phyloP scores from a whole-genome alignment of 176 grass and related monocot species.

The maize (Zea mays) region Zm-B73-REFERENCE-NAM-5.0 NC_050096.1:52988501-52989000 shows the following conservation, averaged over 20 bases:
- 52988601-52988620: slow-evolving; percentile 1
- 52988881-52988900: slow-evolving; percentile 44
- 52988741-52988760: slow-evolving; percentile 7
- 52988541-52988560: not conserved
- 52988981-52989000: slow-evolving; percentile 94
- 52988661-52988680: not conserved
- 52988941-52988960: slow-evolving; percentile 60
- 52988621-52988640: not conserved
- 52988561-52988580: slow-evolving; percentile 6
- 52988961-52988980: slow-evolving; percentile 93
- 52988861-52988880: slow-evolving; percentile 38
- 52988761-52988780: slow-evolving; percentile 28
- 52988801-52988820: slow-evolving; percentile 39
- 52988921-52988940: slow-evolving; percentile 49
- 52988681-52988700: slow-evolving; percentile 20
- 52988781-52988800: not conserved
- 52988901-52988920: slow-evolving; percentile 33
- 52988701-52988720: slow-evolving; percentile 23
- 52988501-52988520: slow-evolving; percentile 11
- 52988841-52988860: slow-evolving; percentile 42
- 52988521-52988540: not conserved
- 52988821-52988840: slow-evolving; percentile 40
- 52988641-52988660: slow-evolving; percentile 12
- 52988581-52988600: not conserved
- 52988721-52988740: slow-evolving; percentile 17